These are phyloP conservation scores for Tulasnella sp. DNA, from an alignment of 768 basidiomycete genomes.

Conservation along the genomic window DNA sequence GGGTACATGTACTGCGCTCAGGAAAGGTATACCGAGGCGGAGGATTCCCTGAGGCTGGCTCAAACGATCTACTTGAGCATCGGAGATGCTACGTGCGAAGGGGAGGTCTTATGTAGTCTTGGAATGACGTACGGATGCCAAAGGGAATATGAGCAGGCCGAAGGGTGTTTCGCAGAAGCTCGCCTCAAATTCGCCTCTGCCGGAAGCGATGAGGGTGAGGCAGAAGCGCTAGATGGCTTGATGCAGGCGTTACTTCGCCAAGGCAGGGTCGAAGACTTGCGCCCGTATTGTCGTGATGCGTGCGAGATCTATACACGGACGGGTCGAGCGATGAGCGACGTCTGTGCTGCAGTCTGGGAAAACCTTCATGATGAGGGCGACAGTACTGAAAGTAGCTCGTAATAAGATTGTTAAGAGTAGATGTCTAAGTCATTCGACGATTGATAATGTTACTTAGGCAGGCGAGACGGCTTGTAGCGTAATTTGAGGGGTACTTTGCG, in stretches of 20 bases:
- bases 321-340: not conserved
- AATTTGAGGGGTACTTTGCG: slow-evolving; percentile 49
- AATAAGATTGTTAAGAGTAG: not conserved
- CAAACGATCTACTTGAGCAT: not conserved
- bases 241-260: not conserved
- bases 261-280: not conserved
- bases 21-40: not conserved
- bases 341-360: not conserved
- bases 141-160: not conserved
- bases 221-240: not conserved
- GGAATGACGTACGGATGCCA: not conserved
- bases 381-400: no score
- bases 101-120: not conserved
- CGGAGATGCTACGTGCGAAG: not conserved
- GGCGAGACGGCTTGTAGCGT: slow-evolving; percentile 39
- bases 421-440: no score
- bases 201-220: not conserved
- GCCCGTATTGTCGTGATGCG: not conserved
- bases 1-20: not conserved
- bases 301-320: not conserved
- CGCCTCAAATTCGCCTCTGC: not conserved
- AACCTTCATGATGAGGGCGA: not conserved
- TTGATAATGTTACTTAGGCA: no score
- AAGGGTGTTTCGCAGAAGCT: not conserved
- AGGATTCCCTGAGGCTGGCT: not conserved